Base-by-base conservation (phyloP, 306 rosid species). In the Fragaria nilgerrensis region DNA sequence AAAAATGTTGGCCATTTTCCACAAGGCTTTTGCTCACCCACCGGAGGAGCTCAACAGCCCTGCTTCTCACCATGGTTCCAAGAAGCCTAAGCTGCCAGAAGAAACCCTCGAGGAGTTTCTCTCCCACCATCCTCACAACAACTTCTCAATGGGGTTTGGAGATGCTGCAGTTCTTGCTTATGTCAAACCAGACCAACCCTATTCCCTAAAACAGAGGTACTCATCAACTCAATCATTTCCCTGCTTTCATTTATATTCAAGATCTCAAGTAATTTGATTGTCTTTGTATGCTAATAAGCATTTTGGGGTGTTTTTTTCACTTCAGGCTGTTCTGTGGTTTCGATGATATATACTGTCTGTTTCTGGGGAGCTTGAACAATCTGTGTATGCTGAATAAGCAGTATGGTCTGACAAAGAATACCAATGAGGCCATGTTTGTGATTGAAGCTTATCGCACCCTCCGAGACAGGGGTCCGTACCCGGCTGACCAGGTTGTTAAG, bases 21-120 rank as follows among this genome's bases (percentile, higher is more conserved):
- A 95, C 81, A 80, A 92, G 73, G 90, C 97, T 62, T 92, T 86
- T 85, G 97, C 97, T 72, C 80, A 95, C 79, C 99, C 99, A 50
- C 99, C 99, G 0, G 97, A 92, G 43, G 99, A 95, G 86, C 92
- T 95, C 0, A 85, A 92, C 63, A 95, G 99, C 47, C 99, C 99
- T 52, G 94, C 94, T 5, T 95, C 99, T n/a, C 74, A 76, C 73
- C 88, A 80, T 1, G 92, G 92, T 5, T 80, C 85, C n/a, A 88
- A 87, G 78, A 87, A 80, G 77, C 97, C 99, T 70, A 95, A 95
- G 82, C 87, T 86, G 72, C 97, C 97, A 2, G 76, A 89, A 49
- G 99, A 95, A 50, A 95, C 96, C 73, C 96, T 95, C 61, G 70
- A 19, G 1, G 89, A 92, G 17, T 95, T 95, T 70, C 91, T 89